These are phyloP conservation scores for Chionographis japonica DNA, from an alignment of 106 monocot genomes.

Conservation along the genomic window DNA sequence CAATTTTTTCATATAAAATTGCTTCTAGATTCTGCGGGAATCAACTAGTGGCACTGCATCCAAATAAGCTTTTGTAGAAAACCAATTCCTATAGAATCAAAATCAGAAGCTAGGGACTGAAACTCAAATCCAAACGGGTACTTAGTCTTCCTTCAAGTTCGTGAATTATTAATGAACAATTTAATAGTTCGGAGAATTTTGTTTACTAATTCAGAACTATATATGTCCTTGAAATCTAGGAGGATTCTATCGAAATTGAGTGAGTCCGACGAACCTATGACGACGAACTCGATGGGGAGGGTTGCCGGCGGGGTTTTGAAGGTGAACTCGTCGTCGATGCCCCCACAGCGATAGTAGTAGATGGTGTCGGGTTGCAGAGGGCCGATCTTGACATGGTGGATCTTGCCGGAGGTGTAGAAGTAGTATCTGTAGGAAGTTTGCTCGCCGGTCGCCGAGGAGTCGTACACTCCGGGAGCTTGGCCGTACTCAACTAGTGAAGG, in stretches of 20 bases:
- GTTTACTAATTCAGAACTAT: too few species aligned
- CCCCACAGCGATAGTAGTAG: conserved; percentile 75
- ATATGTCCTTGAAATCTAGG: too few species aligned
- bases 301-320: conserved; percentile 68
- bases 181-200: too few species aligned
- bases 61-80: too few species aligned
- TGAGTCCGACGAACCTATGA: conserved; percentile 29
- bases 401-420: conserved; percentile 65
- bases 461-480: conserved; percentile 31
- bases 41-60: too few species aligned
- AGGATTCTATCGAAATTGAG: background rate
- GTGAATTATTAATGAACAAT: too few species aligned
- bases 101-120: too few species aligned
- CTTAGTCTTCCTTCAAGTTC: too few species aligned
- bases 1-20: too few species aligned
- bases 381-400: conserved; percentile 72
- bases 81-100: too few species aligned
- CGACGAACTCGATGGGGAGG: conserved; percentile 63
- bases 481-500: conserved; percentile 72
- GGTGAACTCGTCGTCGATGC: conserved; percentile 36
- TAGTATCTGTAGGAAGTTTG: conserved; percentile 55
- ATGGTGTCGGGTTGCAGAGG: conserved; percentile 50
- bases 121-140: too few species aligned
- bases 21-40: too few species aligned
- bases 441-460: conserved; percentile 40